These are phyloP conservation scores for Penicillium turbatum DNA, from an alignment of 495 filamentous ascomycete genomes.

Conservation along the genomic window DNA sequence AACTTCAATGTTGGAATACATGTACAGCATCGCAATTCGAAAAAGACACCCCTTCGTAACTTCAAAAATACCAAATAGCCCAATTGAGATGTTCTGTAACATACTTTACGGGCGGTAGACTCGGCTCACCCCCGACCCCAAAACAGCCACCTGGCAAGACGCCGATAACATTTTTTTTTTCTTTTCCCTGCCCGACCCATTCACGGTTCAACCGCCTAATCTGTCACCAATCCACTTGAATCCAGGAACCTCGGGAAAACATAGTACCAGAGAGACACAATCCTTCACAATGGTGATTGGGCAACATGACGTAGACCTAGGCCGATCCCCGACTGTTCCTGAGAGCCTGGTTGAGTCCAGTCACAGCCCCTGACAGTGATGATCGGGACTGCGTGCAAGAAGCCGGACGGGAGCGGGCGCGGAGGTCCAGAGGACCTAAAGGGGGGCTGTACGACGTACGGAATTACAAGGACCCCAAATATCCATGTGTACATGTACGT, in stretches of 20 bases:
- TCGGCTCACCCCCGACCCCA: conserved; percentile 2
- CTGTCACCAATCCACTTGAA: background rate
- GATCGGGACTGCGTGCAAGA: conserved; percentile 16
- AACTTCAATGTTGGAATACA: too few relatives aligned
- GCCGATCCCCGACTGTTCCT: conserved; percentile 5
- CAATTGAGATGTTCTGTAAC: background rate
- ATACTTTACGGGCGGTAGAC: conserved; percentile 1
- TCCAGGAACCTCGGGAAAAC: background rate
- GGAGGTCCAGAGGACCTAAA: too few relatives aligned
- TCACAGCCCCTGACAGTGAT: conserved; percentile 21
- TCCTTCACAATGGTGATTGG: background rate
- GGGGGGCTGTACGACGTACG: background rate
- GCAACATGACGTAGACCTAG: background rate
- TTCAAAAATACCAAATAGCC: conserved; percentile 1
- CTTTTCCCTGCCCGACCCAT: background rate
- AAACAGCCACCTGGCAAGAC: conserved; percentile 1
- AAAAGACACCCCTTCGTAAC: background rate
- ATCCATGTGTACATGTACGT: background rate
- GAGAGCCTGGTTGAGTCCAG: conserved; percentile 4
- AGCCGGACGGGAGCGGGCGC: background rate
- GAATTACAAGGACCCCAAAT: too few relatives aligned
- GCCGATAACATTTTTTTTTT: background rate
- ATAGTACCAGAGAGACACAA: background rate
- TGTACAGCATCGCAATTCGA: background rate
- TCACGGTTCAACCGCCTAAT: conserved; percentile 1